Evolutionary conservation across 352 stramenopile genomes (phyloP).

Genomic region (Hyaloperonospora arabidopsidis): DNA sequence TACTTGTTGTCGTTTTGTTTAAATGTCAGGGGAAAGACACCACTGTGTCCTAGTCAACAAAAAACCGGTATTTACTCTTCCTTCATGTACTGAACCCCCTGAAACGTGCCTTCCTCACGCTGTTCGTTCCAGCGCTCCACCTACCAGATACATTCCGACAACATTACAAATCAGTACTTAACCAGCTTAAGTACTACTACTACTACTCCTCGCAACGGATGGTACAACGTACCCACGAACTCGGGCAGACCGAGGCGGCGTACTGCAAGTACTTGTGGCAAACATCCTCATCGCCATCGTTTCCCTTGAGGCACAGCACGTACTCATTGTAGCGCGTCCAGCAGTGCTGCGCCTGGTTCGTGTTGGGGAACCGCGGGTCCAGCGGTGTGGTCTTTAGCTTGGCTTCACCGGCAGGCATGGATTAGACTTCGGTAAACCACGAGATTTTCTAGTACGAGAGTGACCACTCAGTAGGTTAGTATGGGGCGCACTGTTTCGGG

Average conservation of each 20-base stretch:
- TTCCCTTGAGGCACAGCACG: constrained; percentile 94
- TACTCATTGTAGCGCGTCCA: constrained; percentile 96
- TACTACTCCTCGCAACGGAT: neutral
- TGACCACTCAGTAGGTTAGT: too few relatives aligned
- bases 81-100: constrained; percentile 75
- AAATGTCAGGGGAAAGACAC: too few relatives aligned
- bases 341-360: constrained; percentile 84
- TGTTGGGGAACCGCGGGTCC: constrained; percentile 82
- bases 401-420: constrained; percentile 37
- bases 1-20: too few relatives aligned
- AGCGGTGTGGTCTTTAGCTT: constrained; percentile 79
- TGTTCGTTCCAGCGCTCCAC: constrained; percentile 76
- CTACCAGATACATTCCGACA: constrained; percentile 13
- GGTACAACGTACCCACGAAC: constrained; percentile 49
- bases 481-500: too few relatives aligned
- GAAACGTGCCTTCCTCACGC: constrained; percentile 77
- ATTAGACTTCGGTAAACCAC: constrained; percentile 6
- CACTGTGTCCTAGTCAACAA: too few relatives aligned
- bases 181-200: neutral
- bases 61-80: constrained; percentile 14
- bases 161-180: neutral
- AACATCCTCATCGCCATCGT: constrained; percentile 88
- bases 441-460: too few relatives aligned
- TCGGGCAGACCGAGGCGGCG: constrained; percentile 69
- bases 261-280: constrained; percentile 78